Percentiles rank a stretch among this genome's conserved stretches.
These are phyloP conservation scores for Boletellus emodensis DNA, from an alignment of 768 basidiomycete genomes.

Conservation along the genomic window DNA sequence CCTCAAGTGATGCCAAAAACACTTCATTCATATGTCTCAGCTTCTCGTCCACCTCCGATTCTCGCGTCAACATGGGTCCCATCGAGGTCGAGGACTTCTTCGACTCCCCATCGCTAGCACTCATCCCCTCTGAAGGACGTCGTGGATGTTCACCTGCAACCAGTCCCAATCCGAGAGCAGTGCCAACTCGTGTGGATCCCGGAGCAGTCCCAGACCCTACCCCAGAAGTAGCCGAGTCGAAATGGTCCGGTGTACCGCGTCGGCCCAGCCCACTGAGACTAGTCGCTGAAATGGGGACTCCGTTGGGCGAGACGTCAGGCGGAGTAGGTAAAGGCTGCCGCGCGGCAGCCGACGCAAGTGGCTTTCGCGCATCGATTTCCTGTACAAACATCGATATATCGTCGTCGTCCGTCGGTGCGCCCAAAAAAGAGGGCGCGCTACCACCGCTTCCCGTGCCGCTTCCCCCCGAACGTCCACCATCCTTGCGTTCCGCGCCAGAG, in stretches of 20 bases:
- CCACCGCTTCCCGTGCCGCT: conserved; percentile 17
- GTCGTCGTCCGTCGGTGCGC: conserved; percentile 60
- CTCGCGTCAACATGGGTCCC: conserved; percentile 61
- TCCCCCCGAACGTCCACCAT: conserved; percentile 19
- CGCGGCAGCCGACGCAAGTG: conserved; percentile 37
- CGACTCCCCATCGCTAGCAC: conserved; percentile 18
- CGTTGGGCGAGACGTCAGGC: background rate
- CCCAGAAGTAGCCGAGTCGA: conserved; percentile 2
- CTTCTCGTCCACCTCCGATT: conserved; percentile 61
- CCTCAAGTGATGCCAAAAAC: conserved; percentile 62
- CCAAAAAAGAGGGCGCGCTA: conserved; percentile 39
- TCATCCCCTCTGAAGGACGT: conserved; percentile 18
- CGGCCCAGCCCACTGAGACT: conserved; percentile 7
- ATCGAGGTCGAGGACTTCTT: conserved; percentile 24
- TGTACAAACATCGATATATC: conserved; percentile 76
- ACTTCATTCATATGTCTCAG: conserved; percentile 63
- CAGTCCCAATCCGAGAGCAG: conserved; percentile 14
- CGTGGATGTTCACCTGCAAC: conserved; percentile 16
- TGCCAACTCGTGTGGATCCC: background rate
- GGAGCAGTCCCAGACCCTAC: conserved; percentile 1
- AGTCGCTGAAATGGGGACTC: background rate
- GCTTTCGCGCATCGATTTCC: conserved; percentile 69
- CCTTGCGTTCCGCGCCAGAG: conserved; percentile 17
- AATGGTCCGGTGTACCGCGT: background rate
- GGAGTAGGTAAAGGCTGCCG: conserved; percentile 8